A percentile compares a stretch with the other conserved stretches of the same genome.
These are phyloP conservation scores for Martensiomyces pterosporus DNA, from an alignment of 192 early-diverging fungal genomes.

Conservation along the genomic window DNA sequence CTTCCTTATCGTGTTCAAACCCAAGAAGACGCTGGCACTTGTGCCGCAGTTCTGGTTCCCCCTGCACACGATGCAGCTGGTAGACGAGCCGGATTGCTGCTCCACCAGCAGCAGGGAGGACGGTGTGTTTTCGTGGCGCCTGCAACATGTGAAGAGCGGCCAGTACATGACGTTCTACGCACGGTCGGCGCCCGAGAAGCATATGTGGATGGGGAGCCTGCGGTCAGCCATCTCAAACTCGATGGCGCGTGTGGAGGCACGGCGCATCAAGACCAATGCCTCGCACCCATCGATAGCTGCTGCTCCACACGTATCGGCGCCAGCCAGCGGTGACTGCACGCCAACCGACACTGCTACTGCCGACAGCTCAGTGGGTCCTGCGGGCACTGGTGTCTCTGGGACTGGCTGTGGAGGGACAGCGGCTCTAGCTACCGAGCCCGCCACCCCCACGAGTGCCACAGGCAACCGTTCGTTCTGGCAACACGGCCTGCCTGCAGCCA, in stretches of 20 bases:
- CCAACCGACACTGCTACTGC: no score
- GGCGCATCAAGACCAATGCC: neutral
- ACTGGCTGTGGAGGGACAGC: no score
- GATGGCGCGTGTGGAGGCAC: neutral
- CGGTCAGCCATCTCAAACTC: conserved; percentile 41
- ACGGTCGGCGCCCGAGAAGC: conserved; percentile 51
- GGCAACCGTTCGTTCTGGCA: conserved; percentile 29
- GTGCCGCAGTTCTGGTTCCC: conserved; percentile 67
- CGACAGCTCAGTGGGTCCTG: no score
- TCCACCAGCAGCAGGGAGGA: no score
- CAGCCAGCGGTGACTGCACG: no score
- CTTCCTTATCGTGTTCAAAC: conserved; percentile 57
- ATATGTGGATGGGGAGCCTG: conserved; percentile 53
- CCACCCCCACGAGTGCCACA: no score
- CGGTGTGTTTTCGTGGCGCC: conserved; percentile 23
- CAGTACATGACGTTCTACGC: conserved; percentile 57
- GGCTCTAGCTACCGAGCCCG: no score
- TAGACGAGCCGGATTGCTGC: conserved; percentile 45
- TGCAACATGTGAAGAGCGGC: conserved; percentile 36
- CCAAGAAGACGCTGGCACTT: conserved; percentile 47
- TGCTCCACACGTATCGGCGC: no score
- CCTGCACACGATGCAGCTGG: conserved; percentile 54
- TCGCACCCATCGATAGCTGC: neutral
- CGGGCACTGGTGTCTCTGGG: no score
- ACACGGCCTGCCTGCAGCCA: conserved; percentile 5